phyloP scores from a whole-genome alignment of 1,139 yeast genomes.

The Candida sp. region DNA sequence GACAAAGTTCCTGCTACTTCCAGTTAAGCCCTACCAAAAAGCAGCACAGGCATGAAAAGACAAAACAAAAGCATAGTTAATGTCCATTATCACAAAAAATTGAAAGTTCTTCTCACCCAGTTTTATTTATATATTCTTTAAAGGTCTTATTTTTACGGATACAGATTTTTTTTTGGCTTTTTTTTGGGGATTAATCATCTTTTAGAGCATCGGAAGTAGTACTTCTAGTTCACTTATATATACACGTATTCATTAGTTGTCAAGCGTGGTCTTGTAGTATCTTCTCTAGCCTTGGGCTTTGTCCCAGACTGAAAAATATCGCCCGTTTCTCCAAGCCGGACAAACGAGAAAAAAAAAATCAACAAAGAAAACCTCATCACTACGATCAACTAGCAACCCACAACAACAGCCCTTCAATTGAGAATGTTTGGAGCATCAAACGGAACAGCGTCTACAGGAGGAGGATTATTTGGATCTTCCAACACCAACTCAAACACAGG shows the following conservation, averaged over 20 bases:
- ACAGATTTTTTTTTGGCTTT: not conserved
- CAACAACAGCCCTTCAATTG: too few species aligned
- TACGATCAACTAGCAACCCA: conserved; percentile 2
- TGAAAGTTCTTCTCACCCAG: not conserved
- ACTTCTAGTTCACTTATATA: too few species aligned
- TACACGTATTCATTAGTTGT: too few species aligned
- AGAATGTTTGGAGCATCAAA: not conserved
- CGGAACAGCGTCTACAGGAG: conserved; percentile 9
- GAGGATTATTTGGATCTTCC: conserved; percentile 18
- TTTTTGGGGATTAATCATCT: not conserved
- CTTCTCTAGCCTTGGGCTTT: too few species aligned
- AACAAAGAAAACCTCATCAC: not conserved
- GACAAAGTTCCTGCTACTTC: conserved; percentile 1
- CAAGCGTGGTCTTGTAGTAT: too few species aligned
- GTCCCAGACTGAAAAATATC: too few species aligned
- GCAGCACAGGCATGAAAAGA: not conserved
- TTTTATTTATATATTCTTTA: not conserved
- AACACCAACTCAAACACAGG: conserved; percentile 7
- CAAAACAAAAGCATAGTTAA: not conserved
- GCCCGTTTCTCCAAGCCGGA: too few species aligned
- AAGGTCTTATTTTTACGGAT: not conserved
- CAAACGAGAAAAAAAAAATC: not conserved
- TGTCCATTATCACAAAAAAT: not conserved
- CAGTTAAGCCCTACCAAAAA: not conserved
- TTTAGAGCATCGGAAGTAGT: not conserved